phyloP scores from a whole-genome alignment of 306 rosid species.

The Medicago arabica region DNA sequence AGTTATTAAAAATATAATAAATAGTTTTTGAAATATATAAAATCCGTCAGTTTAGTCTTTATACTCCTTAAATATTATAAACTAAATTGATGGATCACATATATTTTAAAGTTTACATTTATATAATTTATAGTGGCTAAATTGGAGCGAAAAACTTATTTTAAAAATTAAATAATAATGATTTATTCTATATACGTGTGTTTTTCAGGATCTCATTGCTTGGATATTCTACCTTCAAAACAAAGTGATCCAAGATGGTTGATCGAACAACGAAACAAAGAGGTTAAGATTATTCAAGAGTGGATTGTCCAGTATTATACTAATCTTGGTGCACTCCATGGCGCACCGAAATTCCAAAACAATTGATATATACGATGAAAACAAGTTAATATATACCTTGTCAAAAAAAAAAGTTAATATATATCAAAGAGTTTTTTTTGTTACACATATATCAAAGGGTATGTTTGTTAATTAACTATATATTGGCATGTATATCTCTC shows the following conservation, averaged over 20 bases:
- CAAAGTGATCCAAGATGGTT: conserved; percentile 59
- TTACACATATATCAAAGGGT: background rate
- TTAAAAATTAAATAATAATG: background rate
- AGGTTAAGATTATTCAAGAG: conserved; percentile 44
- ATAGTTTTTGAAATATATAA: no score
- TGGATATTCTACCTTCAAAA: conserved; percentile 46
- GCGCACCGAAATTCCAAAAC: background rate
- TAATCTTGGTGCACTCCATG: conserved; percentile 36
- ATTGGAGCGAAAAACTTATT: background rate
- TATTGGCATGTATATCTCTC: background rate
- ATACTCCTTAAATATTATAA: no score
- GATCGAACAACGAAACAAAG: conserved; percentile 49
- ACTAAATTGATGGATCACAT: no score
- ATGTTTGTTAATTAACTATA: no score
- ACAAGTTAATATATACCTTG: no score
- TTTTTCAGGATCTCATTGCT: conserved; percentile 61
- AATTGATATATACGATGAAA: background rate
- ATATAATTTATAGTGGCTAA: no score
- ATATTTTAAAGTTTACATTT: no score
- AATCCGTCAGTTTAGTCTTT: no score
- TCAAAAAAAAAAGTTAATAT: background rate
- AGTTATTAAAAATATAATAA: no score
- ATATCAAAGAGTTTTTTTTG: no score
- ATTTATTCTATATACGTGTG: background rate
- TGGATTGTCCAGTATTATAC: conserved; percentile 54